Percentiles rank a stretch among this genome's conserved stretches.
phyloP scores from a whole-genome alignment of 2,329 filamentous ascomycete genomes.

The Phaeophleospora eucalypticola region DNA sequence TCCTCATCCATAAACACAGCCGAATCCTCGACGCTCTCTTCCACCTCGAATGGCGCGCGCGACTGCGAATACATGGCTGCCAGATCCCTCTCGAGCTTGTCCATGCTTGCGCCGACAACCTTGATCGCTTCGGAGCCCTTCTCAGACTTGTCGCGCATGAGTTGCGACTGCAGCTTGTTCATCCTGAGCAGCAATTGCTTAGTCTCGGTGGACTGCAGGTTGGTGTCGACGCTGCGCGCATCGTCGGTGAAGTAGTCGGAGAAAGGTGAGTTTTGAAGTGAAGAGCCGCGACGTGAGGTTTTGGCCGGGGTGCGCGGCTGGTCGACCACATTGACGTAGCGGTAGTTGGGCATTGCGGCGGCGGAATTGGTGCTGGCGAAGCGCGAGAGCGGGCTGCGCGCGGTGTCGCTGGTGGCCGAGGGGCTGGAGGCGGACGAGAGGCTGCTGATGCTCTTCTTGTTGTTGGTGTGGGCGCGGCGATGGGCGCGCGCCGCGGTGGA shows the following conservation, averaged over 20 bases:
- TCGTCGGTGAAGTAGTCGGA: conserved; percentile 41
- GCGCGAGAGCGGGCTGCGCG: conserved; percentile 18
- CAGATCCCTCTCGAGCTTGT: conserved; percentile 32
- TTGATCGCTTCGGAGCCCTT: conserved; percentile 19
- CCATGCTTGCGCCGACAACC: conserved; percentile 28
- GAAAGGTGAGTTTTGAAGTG: conserved; percentile 36
- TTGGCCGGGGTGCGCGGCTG: conserved; percentile 26
- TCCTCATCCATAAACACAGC: conserved; percentile 31
- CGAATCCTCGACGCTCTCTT: conserved; percentile 27
- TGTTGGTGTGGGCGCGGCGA: conserved; percentile 22
- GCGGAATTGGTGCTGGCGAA: conserved; percentile 12
- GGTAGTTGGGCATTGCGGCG: conserved; percentile 1
- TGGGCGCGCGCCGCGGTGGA: conserved; percentile 29
- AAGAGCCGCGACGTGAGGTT: conserved; percentile 17
- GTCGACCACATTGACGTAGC: not conserved
- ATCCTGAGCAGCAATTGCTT: conserved; percentile 37
- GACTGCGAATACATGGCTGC: conserved; percentile 27
- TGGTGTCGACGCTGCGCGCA: conserved; percentile 24
- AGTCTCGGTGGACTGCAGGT: conserved; percentile 25
- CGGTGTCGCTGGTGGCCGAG: conserved; percentile 16
- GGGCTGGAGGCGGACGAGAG: conserved; percentile 3
- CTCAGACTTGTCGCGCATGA: conserved; percentile 30
- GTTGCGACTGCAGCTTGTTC: conserved; percentile 33
- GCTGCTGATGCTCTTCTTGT: conserved; percentile 17
- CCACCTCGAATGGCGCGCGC: conserved; percentile 17